phyloP scores from a whole-genome alignment of 78 protist species.

The Planoprotostelium fungivorum region DNA sequence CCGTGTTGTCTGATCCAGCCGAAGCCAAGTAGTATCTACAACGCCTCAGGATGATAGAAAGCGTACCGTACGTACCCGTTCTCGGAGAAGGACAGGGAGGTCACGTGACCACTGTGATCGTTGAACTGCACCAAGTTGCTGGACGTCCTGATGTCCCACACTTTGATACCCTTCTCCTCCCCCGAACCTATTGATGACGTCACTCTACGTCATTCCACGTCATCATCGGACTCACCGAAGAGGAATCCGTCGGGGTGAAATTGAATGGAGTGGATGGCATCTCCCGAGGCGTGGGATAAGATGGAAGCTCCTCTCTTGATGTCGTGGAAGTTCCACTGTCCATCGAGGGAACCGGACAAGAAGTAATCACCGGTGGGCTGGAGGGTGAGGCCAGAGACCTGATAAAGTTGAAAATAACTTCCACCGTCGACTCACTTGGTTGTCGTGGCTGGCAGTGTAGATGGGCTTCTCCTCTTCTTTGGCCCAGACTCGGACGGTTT shows the following conservation, averaged over 20 bases:
- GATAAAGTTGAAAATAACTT: not conserved
- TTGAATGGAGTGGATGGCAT: not conserved
- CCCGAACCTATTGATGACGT: constrained; percentile 29
- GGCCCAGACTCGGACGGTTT: constrained; percentile 58
- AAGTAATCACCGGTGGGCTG: constrained; percentile 68
- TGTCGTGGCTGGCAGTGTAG: not conserved
- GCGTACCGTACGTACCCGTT: constrained; percentile 59
- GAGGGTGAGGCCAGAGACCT: constrained; percentile 52
- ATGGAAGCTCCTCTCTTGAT: constrained; percentile 11
- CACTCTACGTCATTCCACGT: not conserved
- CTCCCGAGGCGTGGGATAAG: not conserved
- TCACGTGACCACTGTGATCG: constrained; percentile 20
- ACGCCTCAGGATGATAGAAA: not conserved
- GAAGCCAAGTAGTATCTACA: constrained; percentile 17
- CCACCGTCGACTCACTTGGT: not conserved
- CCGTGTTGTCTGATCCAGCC: constrained; percentile 15
- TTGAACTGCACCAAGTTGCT: constrained; percentile 35
- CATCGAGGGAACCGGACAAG: constrained; percentile 55
- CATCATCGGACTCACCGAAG: constrained; percentile 27
- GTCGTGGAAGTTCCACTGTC: constrained; percentile 77
- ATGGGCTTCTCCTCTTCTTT: not conserved
- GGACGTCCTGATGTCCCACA: constrained; percentile 67
- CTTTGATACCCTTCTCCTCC: constrained; percentile 16
- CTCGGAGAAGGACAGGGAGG: constrained; percentile 63
- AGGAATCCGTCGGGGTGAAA: constrained; percentile 95